Evolutionary conservation across 169 alveolate genomes (phyloP).

Genomic region (Babesia divergens): DNA sequence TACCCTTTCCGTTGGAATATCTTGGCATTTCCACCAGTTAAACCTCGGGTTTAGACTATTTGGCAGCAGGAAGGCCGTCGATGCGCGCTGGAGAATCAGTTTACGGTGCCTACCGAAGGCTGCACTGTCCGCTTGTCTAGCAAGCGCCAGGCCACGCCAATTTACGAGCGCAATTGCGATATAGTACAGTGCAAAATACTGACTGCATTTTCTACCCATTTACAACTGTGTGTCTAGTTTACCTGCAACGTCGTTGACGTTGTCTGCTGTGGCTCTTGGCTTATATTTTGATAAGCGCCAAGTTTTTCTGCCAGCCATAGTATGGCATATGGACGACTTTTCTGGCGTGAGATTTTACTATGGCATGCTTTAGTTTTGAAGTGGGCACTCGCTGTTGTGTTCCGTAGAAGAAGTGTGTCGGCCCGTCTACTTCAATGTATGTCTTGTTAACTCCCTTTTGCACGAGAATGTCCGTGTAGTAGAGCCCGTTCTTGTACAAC

Average conservation of each 20-base stretch:
- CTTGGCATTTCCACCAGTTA: too few species aligned
- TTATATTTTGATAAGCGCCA: neutral
- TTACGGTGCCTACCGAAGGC: too few species aligned
- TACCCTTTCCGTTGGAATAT: too few species aligned
- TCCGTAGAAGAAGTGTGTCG: constrained; percentile 49
- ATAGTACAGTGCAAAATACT: too few species aligned
- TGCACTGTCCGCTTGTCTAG: too few species aligned
- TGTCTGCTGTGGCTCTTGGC: neutral
- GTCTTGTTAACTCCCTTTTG: neutral
- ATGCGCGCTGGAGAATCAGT: too few species aligned
- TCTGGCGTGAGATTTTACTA: constrained; percentile 17
- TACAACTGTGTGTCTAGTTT: neutral
- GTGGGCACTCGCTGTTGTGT: constrained; percentile 31
- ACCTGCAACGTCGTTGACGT: neutral
- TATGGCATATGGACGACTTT: constrained; percentile 48
- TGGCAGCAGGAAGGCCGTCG: neutral
- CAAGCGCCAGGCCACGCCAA: too few species aligned
- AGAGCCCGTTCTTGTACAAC: constrained; percentile 12
- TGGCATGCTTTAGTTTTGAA: constrained; percentile 25
- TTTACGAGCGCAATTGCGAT: too few species aligned
- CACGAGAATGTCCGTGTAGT: constrained; percentile 30
- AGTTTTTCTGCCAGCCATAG: constrained; percentile 33
- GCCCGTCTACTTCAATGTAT: constrained; percentile 56
- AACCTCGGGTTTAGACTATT: too few species aligned
- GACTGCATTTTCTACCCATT: constrained; percentile 3